phyloP scores from a whole-genome alignment of 768 basidiomycete genomes.

The Lentinula lateritia region DNA sequence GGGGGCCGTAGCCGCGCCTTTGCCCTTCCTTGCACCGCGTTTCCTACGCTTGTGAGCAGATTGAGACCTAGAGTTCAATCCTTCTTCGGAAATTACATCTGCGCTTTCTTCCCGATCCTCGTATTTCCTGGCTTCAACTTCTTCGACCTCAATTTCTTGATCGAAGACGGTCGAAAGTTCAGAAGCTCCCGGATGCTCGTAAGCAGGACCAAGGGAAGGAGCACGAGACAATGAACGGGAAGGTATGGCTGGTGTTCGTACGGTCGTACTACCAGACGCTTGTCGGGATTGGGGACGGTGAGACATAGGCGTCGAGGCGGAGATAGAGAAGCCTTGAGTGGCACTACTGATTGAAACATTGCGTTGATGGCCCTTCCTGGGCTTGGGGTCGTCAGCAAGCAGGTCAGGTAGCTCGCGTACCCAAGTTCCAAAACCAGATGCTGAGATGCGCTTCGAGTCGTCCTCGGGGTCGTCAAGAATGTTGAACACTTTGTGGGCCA shows the following conservation, averaged over 20 bases:
- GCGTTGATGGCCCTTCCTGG: constrained; percentile 43
- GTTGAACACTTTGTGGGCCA: constrained; percentile 82
- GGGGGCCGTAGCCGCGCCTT: constrained; percentile 40
- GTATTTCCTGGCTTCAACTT: constrained; percentile 23
- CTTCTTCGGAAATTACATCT: constrained; percentile 26
- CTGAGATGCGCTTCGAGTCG: constrained; percentile 65
- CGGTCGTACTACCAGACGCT: constrained; percentile 38
- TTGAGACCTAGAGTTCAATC: constrained; percentile 49
- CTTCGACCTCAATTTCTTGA: constrained; percentile 42
- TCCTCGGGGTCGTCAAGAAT: constrained; percentile 61
- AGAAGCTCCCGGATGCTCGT: constrained; percentile 21
- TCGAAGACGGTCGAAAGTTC: constrained; percentile 53
- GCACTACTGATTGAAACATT: constrained; percentile 52
- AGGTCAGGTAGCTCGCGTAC: constrained; percentile 73
- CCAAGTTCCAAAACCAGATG: constrained; percentile 85
- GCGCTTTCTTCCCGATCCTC: constrained; percentile 28
- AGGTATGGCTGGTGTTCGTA: constrained; percentile 47
- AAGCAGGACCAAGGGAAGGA: constrained; percentile 48
- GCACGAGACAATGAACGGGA: constrained; percentile 58
- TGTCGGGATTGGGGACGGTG: constrained; percentile 70
- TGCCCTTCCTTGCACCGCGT: constrained; percentile 81
- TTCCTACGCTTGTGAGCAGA: constrained; percentile 79
- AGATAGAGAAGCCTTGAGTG: constrained; percentile 59
- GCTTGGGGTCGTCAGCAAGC: constrained; percentile 38
- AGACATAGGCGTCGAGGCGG: constrained; percentile 57